Conservation (phyloP, 805 yeast species). For the Ogataea methylovora region DNA sequence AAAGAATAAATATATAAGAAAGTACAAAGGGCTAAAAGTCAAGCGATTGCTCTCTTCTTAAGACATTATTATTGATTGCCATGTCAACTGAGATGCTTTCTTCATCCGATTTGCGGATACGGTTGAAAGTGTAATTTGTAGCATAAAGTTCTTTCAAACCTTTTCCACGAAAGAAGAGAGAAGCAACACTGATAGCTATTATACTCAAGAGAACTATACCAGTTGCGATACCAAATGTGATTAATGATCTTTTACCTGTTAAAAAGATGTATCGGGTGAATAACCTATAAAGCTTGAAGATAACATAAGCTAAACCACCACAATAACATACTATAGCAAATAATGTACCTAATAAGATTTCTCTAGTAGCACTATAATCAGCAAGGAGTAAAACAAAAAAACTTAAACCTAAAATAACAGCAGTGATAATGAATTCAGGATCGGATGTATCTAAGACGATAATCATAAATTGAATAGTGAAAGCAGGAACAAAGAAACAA, state of each 20-base stretch:
- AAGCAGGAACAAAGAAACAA: conserved; percentile 35
- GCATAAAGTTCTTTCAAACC: conserved; percentile 10
- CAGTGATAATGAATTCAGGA: conserved; percentile 35
- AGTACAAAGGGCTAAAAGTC: too few relatives aligned
- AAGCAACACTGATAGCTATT: conserved; percentile 9
- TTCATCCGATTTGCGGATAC: too few relatives aligned
- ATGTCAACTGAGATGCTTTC: too few relatives aligned
- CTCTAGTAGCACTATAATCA: conserved; percentile 30
- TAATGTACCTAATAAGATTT: conserved; percentile 16
- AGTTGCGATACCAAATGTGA: conserved; percentile 33
- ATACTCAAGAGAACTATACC: conserved; percentile 24
- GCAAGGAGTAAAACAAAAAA: conserved; percentile 27
- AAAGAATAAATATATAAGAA: too few relatives aligned
- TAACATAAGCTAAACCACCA: conserved; percentile 31
- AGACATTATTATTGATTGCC: too few relatives aligned
- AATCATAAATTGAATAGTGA: conserved; percentile 36
- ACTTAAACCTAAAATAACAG: conserved; percentile 17
- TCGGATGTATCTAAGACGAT: conserved; percentile 29
- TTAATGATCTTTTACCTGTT: conserved; percentile 34
- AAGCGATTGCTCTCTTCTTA: too few relatives aligned
- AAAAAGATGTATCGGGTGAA: conserved; percentile 24
- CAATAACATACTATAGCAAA: conserved; percentile 19
- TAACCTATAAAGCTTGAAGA: conserved; percentile 32
- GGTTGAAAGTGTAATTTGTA: conserved; percentile 7
- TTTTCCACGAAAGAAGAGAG: conserved; percentile 6